These are phyloP conservation scores for Penicillium sp. DNA, from an alignment of 2,329 filamentous ascomycete species.

Conservation along the genomic window DNA sequence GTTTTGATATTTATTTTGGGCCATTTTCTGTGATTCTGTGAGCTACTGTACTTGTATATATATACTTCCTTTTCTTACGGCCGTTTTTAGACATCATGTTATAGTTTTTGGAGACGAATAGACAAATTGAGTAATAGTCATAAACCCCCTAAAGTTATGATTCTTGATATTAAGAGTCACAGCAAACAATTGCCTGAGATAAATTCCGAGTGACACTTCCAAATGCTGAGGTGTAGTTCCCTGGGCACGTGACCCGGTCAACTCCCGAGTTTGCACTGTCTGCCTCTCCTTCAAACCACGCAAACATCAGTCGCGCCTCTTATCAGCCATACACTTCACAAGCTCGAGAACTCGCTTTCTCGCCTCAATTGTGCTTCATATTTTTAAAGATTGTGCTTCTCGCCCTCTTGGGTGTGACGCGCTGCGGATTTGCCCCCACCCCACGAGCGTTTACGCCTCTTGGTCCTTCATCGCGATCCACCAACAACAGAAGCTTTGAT, in stretches of 20 bases:
- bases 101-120: not conserved
- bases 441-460: not conserved
- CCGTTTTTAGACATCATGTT: not conserved
- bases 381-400: slow-evolving; percentile 7
- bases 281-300: slow-evolving; percentile 41
- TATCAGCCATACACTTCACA: slow-evolving; percentile 20
- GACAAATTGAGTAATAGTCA: not conserved
- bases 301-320: slow-evolving; percentile 37
- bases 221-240: too few species aligned
- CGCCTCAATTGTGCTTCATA: not conserved
- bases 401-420: slow-evolving; percentile 17
- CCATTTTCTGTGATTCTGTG: not conserved
- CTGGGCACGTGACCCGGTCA: slow-evolving; percentile 16
- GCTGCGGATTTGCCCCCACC: not conserved
- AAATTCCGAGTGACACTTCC: too few species aligned
- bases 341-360: slow-evolving; percentile 10
- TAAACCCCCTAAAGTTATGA: too few species aligned
- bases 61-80: not conserved
- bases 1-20: not conserved
- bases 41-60: not conserved
- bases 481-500: not conserved
- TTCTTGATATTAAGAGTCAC: too few species aligned
- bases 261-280: slow-evolving; percentile 41
- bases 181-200: too few species aligned
- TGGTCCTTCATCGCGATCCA: not conserved